These are phyloP conservation scores for Aureobasidium vineae DNA, from an alignment of 2,329 filamentous ascomycete genomes.

Conservation along the genomic window DNA sequence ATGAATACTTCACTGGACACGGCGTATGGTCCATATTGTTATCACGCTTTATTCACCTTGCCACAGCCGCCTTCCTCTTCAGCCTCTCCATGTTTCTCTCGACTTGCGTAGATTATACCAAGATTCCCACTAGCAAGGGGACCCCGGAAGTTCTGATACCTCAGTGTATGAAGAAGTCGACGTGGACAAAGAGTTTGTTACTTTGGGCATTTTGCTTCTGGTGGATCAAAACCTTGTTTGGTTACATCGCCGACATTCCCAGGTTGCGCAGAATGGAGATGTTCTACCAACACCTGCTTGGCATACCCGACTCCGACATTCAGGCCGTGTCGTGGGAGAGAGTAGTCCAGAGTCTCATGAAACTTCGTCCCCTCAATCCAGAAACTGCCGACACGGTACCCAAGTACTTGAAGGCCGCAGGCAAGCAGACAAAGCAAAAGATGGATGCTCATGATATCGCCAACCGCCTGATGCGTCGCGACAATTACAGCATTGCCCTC, in stretches of 20 bases:
- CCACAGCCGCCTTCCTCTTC: constrained; percentile 80
- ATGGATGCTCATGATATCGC: constrained; percentile 97
- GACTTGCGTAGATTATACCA: constrained; percentile 80
- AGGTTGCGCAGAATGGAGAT: constrained; percentile 75
- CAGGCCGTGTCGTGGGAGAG: constrained; percentile 95
- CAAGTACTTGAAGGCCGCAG: constrained; percentile 26
- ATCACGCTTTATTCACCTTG: constrained; percentile 66
- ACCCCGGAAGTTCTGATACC: constrained; percentile 63
- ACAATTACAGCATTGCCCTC: constrained; percentile 94
- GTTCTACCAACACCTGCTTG: constrained; percentile 79
- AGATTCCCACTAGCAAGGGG: constrained; percentile 64
- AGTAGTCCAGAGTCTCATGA: constrained; percentile 80
- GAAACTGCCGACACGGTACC: constrained; percentile 54
- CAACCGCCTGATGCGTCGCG: constrained; percentile 91
- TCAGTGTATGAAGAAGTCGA: constrained; percentile 70
- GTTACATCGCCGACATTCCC: constrained; percentile 70
- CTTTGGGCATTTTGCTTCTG: constrained; percentile 85
- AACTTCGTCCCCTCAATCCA: constrained; percentile 80
- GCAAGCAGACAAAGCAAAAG: constrained; percentile 76
- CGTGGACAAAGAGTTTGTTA: constrained; percentile 72
- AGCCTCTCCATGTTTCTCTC: constrained; percentile 78
- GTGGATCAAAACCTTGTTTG: constrained; percentile 76
- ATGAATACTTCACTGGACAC: constrained; percentile 79
- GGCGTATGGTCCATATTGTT: constrained; percentile 84
- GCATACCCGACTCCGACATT: constrained; percentile 81